Conservation (phyloP, 2,329 filamentous ascomycete species). For the Diaporthe caulivora region DNA sequence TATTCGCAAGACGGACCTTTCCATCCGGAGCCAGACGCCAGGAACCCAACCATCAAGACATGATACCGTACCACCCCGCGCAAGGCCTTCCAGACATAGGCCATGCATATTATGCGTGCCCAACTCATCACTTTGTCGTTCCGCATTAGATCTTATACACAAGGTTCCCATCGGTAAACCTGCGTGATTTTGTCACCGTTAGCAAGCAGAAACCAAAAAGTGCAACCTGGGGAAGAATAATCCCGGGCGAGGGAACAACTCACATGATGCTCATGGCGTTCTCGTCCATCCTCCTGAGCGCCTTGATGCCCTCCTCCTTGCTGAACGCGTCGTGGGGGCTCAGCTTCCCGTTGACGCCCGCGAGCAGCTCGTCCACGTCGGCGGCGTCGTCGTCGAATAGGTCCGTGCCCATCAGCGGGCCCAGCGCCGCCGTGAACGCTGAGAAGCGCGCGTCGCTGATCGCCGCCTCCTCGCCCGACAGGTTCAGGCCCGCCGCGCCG, state of each 20-base stretch:
- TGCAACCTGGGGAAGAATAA: background rate
- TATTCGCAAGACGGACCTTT: constrained; percentile 6
- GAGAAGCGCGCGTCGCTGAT: constrained; percentile 75
- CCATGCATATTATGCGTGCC: background rate
- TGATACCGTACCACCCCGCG: background rate
- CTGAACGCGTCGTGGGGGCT: constrained; percentile 72
- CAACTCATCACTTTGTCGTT: background rate
- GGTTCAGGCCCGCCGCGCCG: constrained; percentile 56
- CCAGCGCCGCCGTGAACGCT: constrained; percentile 84
- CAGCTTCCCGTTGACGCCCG: constrained; percentile 82
- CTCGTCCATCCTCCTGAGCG: constrained; percentile 83
- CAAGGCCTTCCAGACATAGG: constrained; percentile 7
- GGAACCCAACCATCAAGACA: constrained; percentile 29
- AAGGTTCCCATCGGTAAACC: constrained; percentile 72
- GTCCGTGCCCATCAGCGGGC: constrained; percentile 82
- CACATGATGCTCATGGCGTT: constrained; percentile 89
- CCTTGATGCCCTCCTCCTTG: constrained; percentile 79
- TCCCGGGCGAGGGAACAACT: constrained; percentile 50
- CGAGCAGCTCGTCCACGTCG: constrained; percentile 78
- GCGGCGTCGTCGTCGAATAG: constrained; percentile 92
- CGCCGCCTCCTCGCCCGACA: constrained; percentile 51
- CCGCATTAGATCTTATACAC: constrained; percentile 75
- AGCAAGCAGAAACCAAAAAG: constrained; percentile 36
- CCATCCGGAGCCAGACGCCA: constrained; percentile 27
- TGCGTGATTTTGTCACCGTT: constrained; percentile 46